These are phyloP conservation scores for Corynespora cassiicola DNA, from an alignment of 2,329 filamentous ascomycete species.

Conservation along the genomic window DNA sequence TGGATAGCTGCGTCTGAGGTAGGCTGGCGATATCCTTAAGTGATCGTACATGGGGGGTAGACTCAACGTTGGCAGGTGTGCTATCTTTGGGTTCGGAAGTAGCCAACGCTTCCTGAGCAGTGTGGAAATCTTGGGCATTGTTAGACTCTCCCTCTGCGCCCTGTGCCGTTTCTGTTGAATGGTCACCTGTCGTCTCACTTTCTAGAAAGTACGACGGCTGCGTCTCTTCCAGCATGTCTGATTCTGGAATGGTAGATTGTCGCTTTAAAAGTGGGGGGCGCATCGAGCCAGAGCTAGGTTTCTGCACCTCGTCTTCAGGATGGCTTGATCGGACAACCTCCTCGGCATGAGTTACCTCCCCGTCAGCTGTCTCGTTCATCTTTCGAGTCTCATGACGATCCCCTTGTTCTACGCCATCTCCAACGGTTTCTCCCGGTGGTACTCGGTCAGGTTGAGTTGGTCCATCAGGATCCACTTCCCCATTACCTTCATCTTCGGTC, in stretches of 20 bases:
- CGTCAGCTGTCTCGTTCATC: neutral
- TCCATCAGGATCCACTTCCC: constrained; percentile 10
- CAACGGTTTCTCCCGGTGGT: too few species aligned
- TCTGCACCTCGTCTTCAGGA: constrained; percentile 5
- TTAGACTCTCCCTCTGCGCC: constrained; percentile 11
- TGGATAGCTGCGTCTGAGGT: constrained; percentile 39
- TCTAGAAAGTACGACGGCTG: constrained; percentile 33
- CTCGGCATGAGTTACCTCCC: constrained; percentile 5
- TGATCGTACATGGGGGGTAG: too few species aligned
- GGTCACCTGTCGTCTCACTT: neutral
- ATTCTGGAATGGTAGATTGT: constrained; percentile 40
- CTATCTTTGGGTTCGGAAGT: constrained; percentile 21
- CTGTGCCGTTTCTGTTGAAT: neutral
- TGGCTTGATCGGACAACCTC: constrained; percentile 16
- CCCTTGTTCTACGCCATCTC: too few species aligned
- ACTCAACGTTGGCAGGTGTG: constrained; percentile 19
- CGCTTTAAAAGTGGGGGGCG: constrained; percentile 22
- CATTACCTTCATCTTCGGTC: constrained; percentile 2
- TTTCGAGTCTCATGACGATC: neutral
- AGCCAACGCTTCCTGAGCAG: constrained; percentile 49
- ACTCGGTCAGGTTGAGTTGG: constrained; percentile 1
- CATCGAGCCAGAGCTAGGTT: neutral
- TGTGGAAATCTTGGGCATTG: constrained; percentile 30
- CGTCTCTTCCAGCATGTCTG: constrained; percentile 41
- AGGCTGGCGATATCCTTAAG: constrained; percentile 44